Percentiles rank a stretch among this genome's conserved stretches.
These are phyloP conservation scores for Chlorencoelia australis DNA, from an alignment of 2,329 filamentous ascomycete genomes.

Conservation along the genomic window DNA sequence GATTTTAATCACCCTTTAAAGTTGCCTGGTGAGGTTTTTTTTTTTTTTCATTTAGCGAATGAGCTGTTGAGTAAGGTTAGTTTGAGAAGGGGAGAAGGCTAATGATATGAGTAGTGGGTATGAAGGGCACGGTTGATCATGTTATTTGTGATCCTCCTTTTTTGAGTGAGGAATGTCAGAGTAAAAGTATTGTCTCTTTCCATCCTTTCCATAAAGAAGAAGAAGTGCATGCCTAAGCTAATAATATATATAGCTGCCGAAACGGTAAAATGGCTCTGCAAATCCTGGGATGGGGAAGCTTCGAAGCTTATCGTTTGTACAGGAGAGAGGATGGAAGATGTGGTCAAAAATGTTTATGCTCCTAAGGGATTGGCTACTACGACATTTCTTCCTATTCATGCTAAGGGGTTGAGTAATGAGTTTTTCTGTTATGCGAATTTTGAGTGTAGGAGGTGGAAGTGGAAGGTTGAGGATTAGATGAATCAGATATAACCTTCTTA, in stretches of 20 bases:
- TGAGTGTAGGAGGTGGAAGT: constrained; percentile 47
- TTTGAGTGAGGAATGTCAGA: constrained; percentile 70
- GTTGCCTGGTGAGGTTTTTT: constrained; percentile 40
- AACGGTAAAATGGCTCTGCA: constrained; percentile 64
- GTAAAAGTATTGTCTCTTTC: constrained; percentile 44
- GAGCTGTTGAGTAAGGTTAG: too few relatives aligned
- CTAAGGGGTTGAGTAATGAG: constrained; percentile 68
- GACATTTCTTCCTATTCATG: constrained; percentile 57
- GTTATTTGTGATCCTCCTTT: constrained; percentile 74
- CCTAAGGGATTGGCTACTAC: constrained; percentile 50
- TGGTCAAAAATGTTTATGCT: constrained; percentile 59
- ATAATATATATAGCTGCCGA: constrained; percentile 46
- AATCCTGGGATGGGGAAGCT: constrained; percentile 22
- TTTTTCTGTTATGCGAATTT: constrained; percentile 76
- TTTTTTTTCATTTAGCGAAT: not conserved
- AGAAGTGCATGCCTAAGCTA: not conserved
- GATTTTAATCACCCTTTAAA: constrained; percentile 62
- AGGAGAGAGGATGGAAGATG: constrained; percentile 61
- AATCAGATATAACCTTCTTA: too few relatives aligned
- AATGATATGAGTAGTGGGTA: constrained; percentile 29
- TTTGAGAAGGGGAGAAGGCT: too few relatives aligned
- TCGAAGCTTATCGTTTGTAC: constrained; percentile 56
- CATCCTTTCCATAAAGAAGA: not conserved
- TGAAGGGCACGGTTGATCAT: constrained; percentile 57
- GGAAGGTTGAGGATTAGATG: too few relatives aligned